Base-by-base conservation (phyloP, 2,329 filamentous ascomycete species). In the Colletotrichum sp. region DNA sequence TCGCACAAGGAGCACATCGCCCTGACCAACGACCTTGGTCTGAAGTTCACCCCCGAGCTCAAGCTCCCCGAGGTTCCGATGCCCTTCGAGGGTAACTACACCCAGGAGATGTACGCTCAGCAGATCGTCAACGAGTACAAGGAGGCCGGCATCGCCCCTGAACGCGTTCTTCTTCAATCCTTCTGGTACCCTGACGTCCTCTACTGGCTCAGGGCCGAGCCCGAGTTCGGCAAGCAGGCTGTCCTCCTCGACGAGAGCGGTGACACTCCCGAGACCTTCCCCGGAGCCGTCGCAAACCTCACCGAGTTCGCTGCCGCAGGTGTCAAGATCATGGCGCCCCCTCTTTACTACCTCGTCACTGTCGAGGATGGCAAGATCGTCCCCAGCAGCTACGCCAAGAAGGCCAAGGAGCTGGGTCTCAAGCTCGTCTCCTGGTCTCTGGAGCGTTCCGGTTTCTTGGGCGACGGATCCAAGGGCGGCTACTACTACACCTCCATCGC, bases 51-150 rank as follows among this genome's bases (percentile, higher is more conserved):
- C 0, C 90, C 92, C 7, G 93, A 94, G 84, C 88, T 94, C 36
- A 95, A 95, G 87, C 91, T 90, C 0, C 93, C 91, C 44, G 86
- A 90, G 78, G 91, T 95, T n/a, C 81, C 87, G n/a, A 95, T 95
- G 93, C 93, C 93, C 0, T 95, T 93, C 82, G 81, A 87, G 59
- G 88, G 87, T 34, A 81, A 88, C 81, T 95, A 94, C 86, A 95
- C 93, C 0, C 92, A 94, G 81, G 85, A 91, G 78, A 85, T 87
- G 80, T 95, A 91, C 80, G 90, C 91, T 0, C 91, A 93, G 84
- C 91, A 94, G 82, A 84, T 95, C 76, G 88, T 93, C 72, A 89
- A 93, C 80, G 89, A 90, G 70, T 93, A 92, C 85, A 87, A 88
- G 75, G 82, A 83, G 1, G 88, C 88, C 19, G 86, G 87, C 29